A percentile compares a stretch with the other conserved stretches of the same genome.
Conservation (phyloP, 177 flowering plant species). For the Vitis hybrid region DNA sequence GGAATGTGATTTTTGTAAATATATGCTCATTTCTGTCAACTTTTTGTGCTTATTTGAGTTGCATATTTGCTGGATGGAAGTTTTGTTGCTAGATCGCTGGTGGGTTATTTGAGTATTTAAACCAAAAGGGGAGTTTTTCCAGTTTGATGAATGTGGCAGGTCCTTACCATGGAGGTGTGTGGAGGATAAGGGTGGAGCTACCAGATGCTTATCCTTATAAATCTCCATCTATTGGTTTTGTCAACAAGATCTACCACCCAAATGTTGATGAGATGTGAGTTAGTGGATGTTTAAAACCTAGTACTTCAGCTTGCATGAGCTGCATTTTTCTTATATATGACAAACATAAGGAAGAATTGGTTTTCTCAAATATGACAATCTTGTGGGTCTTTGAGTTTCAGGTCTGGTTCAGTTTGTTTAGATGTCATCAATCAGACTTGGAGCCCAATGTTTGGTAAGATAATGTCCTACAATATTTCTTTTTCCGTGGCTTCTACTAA, state of each 20-base stretch:
- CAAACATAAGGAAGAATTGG: background rate
- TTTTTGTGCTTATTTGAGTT: background rate
- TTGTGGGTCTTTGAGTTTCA: slow-evolving; percentile 29
- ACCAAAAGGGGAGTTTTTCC: background rate
- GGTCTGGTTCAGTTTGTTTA: slow-evolving; percentile 95
- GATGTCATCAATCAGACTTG: slow-evolving; percentile 96
- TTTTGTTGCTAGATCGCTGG: background rate
- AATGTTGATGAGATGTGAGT: slow-evolving; percentile 93
- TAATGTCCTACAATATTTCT: too few relatives aligned
- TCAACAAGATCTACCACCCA: slow-evolving; percentile 91
- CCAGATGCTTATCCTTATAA: slow-evolving; percentile 97
- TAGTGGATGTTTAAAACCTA: background rate
- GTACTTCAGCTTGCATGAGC: slow-evolving; percentile 1
- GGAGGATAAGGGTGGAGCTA: slow-evolving; percentile 89
- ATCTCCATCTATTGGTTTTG: slow-evolving; percentile 90
- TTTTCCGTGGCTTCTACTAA: background rate
- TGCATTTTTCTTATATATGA: background rate
- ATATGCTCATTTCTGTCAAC: background rate
- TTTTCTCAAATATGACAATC: background rate
- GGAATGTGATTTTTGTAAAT: slow-evolving; percentile 1
- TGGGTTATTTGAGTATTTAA: background rate
- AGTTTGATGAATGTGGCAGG: slow-evolving; percentile 43
- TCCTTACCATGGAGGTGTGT: slow-evolving; percentile 84
- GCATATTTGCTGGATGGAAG: slow-evolving; percentile 2
- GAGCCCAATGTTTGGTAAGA: slow-evolving; percentile 96